Evolutionary conservation across 2,329 filamentous ascomycete species (phyloP).

Genomic region (Cordyceps tenuipes): DNA sequence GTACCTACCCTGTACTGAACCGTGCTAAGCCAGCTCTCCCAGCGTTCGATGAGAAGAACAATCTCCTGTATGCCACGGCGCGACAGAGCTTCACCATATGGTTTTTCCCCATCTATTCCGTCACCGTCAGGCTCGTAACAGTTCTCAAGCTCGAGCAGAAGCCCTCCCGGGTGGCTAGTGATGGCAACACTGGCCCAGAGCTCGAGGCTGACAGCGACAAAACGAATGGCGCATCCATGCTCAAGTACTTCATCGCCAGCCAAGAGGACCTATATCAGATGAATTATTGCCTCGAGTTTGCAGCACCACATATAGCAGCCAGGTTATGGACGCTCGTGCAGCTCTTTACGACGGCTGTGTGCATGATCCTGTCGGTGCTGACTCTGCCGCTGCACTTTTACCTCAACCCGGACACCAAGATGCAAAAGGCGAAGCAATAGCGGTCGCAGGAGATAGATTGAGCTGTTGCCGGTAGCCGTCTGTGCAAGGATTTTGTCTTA

Average conservation of each 20-base stretch:
- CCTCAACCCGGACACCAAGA: conserved; percentile 19
- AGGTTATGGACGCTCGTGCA: conserved; percentile 52
- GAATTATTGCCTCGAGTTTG: conserved; percentile 66
- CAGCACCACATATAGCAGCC: conserved; percentile 51
- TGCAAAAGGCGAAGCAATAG: conserved; percentile 8
- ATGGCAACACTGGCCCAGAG: conserved; percentile 11
- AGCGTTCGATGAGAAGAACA: conserved; percentile 60
- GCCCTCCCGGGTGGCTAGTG: conserved; percentile 21
- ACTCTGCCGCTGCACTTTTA: conserved; percentile 28
- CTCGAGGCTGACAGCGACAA: conserved; percentile 16
- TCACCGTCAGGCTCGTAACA: conserved; percentile 58
- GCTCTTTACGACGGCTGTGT: conserved; percentile 55
- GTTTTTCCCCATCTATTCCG: conserved; percentile 66
- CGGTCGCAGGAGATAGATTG: background rate
- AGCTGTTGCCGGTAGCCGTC: no score
- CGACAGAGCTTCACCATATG: conserved; percentile 70
- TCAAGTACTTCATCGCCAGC: conserved; percentile 57
- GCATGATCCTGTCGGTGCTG: conserved; percentile 48
- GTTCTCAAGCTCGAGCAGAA: conserved; percentile 54
- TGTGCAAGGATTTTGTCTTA: no score
- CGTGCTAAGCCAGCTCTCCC: background rate
- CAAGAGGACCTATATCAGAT: conserved; percentile 81
- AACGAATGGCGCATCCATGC: conserved; percentile 12
- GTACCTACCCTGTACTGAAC: background rate
- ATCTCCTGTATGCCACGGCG: conserved; percentile 65